These are phyloP conservation scores for Marsdenia floribunda DNA, from an alignment of 257 asterid species.

Conservation along the genomic window DNA sequence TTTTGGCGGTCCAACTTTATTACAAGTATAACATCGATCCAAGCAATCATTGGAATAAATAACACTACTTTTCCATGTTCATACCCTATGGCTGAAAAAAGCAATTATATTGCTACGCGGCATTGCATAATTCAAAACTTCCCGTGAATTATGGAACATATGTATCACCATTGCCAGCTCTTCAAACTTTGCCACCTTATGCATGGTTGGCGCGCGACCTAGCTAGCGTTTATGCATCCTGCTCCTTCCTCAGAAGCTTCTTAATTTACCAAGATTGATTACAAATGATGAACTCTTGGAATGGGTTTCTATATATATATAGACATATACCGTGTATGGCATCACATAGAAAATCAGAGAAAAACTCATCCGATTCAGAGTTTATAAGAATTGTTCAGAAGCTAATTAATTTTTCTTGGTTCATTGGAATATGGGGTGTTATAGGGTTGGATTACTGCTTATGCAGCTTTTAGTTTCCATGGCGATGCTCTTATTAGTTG, in stretches of 20 bases:
- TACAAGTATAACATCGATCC: too few relatives aligned
- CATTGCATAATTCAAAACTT: neutral
- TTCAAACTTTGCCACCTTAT: constrained; percentile 7
- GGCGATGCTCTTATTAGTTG: neutral
- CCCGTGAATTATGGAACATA: constrained; percentile 14
- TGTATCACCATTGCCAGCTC: constrained; percentile 12
- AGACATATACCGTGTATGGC: neutral
- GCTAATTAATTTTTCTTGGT: too few relatives aligned
- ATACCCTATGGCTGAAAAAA: neutral
- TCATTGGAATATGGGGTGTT: neutral
- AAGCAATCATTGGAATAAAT: neutral
- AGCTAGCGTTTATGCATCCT: neutral
- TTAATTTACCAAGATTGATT: neutral
- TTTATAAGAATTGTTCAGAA: too few relatives aligned
- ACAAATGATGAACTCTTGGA: neutral
- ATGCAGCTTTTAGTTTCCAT: neutral
- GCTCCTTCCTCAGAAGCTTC: constrained; percentile 11
- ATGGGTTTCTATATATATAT: neutral
- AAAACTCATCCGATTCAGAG: neutral
- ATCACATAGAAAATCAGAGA: neutral
- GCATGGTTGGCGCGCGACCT: neutral
- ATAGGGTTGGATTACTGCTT: neutral
- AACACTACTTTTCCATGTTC: neutral
- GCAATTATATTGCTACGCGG: neutral
- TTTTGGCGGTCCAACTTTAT: neutral